phyloP scores from a whole-genome alignment of 1,139 yeast species.

The Taphrina confusa region DNA sequence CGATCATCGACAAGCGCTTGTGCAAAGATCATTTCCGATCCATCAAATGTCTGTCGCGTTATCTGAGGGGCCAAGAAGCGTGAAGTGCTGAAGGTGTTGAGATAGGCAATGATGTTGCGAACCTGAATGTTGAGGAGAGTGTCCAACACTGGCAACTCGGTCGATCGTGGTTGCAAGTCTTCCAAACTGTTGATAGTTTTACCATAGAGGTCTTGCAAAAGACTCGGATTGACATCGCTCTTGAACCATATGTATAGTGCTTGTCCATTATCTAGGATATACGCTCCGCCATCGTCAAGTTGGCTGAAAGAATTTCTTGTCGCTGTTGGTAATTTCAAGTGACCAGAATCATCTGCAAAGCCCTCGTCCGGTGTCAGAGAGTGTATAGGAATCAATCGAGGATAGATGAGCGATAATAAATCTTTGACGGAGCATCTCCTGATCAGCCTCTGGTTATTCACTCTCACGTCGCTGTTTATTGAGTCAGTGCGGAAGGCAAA shows the following conservation, averaged over 20 bases:
- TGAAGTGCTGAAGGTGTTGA: slow-evolving; percentile 46
- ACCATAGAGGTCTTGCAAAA: slow-evolving; percentile 77
- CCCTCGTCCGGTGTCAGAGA: slow-evolving; percentile 55
- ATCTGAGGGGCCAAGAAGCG: slow-evolving; percentile 53
- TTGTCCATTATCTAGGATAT: slow-evolving; percentile 71
- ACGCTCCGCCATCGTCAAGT: slow-evolving; percentile 71
- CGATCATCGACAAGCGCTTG: slow-evolving; percentile 75
- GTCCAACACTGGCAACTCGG: slow-evolving; percentile 68
- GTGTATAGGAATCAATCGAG: slow-evolving; percentile 76
- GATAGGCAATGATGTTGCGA: slow-evolving; percentile 58
- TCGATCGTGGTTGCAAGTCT: slow-evolving; percentile 53
- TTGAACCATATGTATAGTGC: slow-evolving; percentile 69
- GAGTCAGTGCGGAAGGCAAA: slow-evolving; percentile 57
- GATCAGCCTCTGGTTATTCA: slow-evolving; percentile 60
- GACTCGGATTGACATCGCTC: slow-evolving; percentile 64
- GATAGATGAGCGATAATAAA: slow-evolving; percentile 70
- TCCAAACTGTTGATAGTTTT: slow-evolving; percentile 54
- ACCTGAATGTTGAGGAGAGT: slow-evolving; percentile 72
- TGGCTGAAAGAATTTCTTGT: slow-evolving; percentile 53
- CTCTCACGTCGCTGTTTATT: slow-evolving; percentile 53
- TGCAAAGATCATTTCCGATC: slow-evolving; percentile 59
- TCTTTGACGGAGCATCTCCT: slow-evolving; percentile 60
- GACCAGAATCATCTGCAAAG: slow-evolving; percentile 49
- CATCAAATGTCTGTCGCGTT: slow-evolving; percentile 67
- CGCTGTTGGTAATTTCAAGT: slow-evolving; percentile 57